A percentile compares a stretch with the other conserved stretches of the same genome.
Evolutionary conservation across 1,284 basidiomycete genomes (phyloP).

Genomic region (Sparassis latifolia): DNA sequence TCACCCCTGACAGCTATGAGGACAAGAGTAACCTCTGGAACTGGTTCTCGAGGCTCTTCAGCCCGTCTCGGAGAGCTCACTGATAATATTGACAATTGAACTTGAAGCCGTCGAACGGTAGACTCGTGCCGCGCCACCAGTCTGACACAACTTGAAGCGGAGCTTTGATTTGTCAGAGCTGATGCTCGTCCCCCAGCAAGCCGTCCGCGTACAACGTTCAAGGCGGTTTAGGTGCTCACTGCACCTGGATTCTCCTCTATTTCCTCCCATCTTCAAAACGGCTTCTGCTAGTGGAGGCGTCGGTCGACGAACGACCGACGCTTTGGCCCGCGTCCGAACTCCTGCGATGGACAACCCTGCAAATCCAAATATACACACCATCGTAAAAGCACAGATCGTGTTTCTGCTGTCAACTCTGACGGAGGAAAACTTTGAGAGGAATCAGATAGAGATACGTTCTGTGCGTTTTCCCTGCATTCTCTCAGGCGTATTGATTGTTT

Average conservation of each 20-base stretch:
- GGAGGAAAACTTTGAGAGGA: slow-evolving; percentile 91
- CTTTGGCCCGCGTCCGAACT: slow-evolving; percentile 55
- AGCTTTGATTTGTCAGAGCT: slow-evolving; percentile 11
- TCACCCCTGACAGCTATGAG: no score
- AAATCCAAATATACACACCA: slow-evolving; percentile 58
- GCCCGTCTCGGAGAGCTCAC: no score
- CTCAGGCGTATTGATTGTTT: neutral
- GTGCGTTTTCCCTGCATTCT: slow-evolving; percentile 42
- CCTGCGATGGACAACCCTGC: slow-evolving; percentile 61
- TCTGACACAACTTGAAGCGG: slow-evolving; percentile 16
- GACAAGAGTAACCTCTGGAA: no score
- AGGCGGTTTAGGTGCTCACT: slow-evolving; percentile 28
- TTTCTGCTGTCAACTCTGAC: slow-evolving; percentile 90
- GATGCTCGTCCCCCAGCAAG: slow-evolving; percentile 12
- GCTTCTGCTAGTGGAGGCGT: slow-evolving; percentile 67
- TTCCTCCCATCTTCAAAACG: slow-evolving; percentile 51
- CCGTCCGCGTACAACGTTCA: slow-evolving; percentile 27
- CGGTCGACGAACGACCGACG: slow-evolving; percentile 71
- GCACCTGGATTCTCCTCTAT: slow-evolving; percentile 26
- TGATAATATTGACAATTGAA: no score
- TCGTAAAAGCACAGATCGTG: slow-evolving; percentile 87
- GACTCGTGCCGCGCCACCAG: no score
- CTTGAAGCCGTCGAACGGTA: no score
- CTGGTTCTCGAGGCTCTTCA: no score
- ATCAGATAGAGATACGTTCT: slow-evolving; percentile 85